Evolutionary conservation across 2,329 filamentous ascomycete genomes (phyloP), one percentile per base, ranked within the genome.

Genomic region (Microdochium nivale): DNA sequence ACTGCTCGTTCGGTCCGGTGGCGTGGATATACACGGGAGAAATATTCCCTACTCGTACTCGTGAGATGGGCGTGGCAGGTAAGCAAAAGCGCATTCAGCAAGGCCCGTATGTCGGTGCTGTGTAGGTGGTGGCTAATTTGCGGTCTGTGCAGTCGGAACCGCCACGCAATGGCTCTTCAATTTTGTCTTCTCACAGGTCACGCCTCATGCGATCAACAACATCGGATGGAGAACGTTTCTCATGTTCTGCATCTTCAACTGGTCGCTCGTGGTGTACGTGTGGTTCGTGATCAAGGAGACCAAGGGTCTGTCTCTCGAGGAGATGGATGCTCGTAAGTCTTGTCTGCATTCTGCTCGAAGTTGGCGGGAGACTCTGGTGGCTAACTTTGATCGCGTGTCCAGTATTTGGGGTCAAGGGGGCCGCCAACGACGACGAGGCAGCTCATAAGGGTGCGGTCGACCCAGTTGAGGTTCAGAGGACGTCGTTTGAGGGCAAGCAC

Each of bases 161-260:
- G 66, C 71, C 1, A 73, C 72, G 0, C 74, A 79, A 56, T 79
- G 75, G 75, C 62, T 75, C 1, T 76, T 71, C 61, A 78, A 77
- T 61, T 79, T 77, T 62, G 65, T 72, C 25, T 75, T 77, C 60
- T 65, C 69, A 0, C 68, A 76, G 25, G 65, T 68, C 16, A 78
- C 76, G 1, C 76, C 76, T 0, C 74, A 74, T 49, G 68, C 75
- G 10, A 68, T 78, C 30, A 60, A 63, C 1, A 72, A 73, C 16
- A 67, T 77, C 3, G 69, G 70, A 1, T 77, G 73, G 72, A 66
- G 65, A 47, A 76, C 72, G 2, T 77, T 77, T 52, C 57, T 77
- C 52, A 75, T 77, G 70, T 77, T 76, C 61, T 66, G 65, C 23
- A 70, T 75, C 25, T 74, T 76, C 59, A 75, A 76, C 57, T 74